Conservation (phyloP, 768 basidiomycete genomes). For the Clavaria fumosa region DNA sequence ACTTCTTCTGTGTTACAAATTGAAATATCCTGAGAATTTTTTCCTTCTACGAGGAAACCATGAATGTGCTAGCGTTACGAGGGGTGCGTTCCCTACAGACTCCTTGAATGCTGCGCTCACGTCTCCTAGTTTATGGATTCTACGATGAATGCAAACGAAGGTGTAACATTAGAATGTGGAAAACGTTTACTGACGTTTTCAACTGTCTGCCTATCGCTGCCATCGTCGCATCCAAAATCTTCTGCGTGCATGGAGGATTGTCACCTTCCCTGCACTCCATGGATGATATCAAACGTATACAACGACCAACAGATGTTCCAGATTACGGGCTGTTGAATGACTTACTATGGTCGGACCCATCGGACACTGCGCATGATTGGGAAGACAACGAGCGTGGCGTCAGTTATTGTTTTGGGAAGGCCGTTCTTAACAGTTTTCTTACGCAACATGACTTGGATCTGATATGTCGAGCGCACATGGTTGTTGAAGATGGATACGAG, state of each 20-base stretch:
- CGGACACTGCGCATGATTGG: conserved; percentile 95
- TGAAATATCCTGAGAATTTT: conserved; percentile 99
- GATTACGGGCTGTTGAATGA: conserved; percentile 97
- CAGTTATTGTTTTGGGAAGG: conserved; percentile 97
- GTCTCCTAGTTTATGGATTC: conserved; percentile 80
- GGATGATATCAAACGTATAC: conserved; percentile 98
- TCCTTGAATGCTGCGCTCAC: conserved; percentile 7
- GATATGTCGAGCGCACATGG: conserved; percentile 99
- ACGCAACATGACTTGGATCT: conserved; percentile 96
- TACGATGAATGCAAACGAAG: conserved; percentile 99
- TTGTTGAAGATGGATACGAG: conserved; percentile 98
- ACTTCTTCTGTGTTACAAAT: conserved; percentile 94
- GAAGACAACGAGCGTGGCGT: conserved; percentile 99
- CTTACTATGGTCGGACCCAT: conserved; percentile 95
- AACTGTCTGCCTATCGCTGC: conserved; percentile 98
- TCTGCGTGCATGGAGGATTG: conserved; percentile 95
- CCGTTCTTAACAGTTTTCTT: conserved; percentile 91
- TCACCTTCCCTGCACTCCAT: conserved; percentile 87
- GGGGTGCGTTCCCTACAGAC: conserved; percentile 45
- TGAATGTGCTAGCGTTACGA: conserved; percentile 97
- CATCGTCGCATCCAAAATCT: conserved; percentile 97
- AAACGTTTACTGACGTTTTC: conserved; percentile 98
- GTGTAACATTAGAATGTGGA: conserved; percentile 99
- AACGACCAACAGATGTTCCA: conserved; percentile 94
- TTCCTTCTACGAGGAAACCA: conserved; percentile 96